Base-by-base conservation (phyloP, 108 stramenopile genomes). In the Licmophora abbreviata region DNA sequence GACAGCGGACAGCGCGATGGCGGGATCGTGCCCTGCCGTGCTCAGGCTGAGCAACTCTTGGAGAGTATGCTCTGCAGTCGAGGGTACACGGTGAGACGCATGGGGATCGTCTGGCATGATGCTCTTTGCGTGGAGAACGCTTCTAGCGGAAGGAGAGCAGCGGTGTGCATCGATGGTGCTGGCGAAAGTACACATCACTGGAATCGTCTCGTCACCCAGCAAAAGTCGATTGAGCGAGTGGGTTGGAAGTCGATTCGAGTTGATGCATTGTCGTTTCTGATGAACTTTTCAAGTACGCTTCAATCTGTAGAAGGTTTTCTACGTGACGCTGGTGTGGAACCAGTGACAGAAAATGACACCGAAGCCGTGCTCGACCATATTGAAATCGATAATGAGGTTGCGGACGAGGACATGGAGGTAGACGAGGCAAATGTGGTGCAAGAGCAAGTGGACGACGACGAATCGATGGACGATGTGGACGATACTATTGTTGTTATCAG, bases 221-320 rank as follows among this genome's bases (percentile, higher is more conserved):
- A 81, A 56, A 71, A 73, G 33, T 58, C 57, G 12, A 73, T 81
- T 34, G 71, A 76, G 53, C 62, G 79, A 25, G 79, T 81, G 7
- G 79, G 79, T 3, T 81, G 79, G 79, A 59, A 60, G 49, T 76
- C 72, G 33, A 29, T 68, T 8, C 49, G 79, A 34, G 57, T 81
- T 6, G 74, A 75, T 46, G 57, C 61, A 2, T 14, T 68, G 10
- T 53, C 62, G 10, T 29, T 71, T 26, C 38, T 79, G 4, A 33
- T 56, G 26, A 49, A 74, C 51, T 34, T 34, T 22, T 31, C 31
- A 2, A 18, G 43, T 11, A 47, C 37, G 10, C 9, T 61, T 8
- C 47, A 24, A 11, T 18, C 15, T 1, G 25, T 76, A 11, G 18
- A 38, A 6, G 42, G 51, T 29, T 65, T 76, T 29, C 40, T 76